Percentiles rank a stretch among this genome's conserved stretches.
Conservation (phyloP, 306 rosid genomes). For the Pyrus betulifolia region DNA sequence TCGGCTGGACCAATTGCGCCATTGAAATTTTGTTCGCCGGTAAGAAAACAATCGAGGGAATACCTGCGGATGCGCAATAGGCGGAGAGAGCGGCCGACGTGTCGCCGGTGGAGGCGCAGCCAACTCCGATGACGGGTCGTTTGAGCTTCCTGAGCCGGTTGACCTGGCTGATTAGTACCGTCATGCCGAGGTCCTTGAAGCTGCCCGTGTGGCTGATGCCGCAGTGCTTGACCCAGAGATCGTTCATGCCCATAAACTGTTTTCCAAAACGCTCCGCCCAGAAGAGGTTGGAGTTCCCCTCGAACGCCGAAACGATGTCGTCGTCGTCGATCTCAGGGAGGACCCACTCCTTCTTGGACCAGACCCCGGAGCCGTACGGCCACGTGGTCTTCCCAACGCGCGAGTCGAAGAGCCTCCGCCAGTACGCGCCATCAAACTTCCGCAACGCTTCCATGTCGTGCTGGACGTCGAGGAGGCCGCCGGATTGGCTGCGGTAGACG, state of each 20-base stretch:
- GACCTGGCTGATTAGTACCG: conserved; percentile 74
- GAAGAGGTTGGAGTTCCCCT: conserved; percentile 74
- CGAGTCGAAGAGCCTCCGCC: conserved; percentile 70
- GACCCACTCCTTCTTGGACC: conserved; percentile 94
- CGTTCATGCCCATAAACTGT: conserved; percentile 69
- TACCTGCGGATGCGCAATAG: conserved; percentile 69
- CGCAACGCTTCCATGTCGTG: conserved; percentile 60
- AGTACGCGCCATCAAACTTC: conserved; percentile 62
- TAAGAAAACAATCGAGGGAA: conserved; percentile 77
- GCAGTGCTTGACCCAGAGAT: conserved; percentile 80
- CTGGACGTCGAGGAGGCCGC: conserved; percentile 67
- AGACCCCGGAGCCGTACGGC: conserved; percentile 91
- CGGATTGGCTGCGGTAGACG: conserved; percentile 80
- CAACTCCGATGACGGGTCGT: conserved; percentile 64
- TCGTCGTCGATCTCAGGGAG: conserved; percentile 67
- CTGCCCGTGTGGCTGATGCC: conserved; percentile 76
- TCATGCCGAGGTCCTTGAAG: conserved; percentile 82
- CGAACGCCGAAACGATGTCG: conserved; percentile 67
- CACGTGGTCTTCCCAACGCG: conserved; percentile 84
- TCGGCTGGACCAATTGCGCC: conserved; percentile 75
- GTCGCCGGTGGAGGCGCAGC: conserved; percentile 80
- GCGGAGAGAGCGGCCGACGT: conserved; percentile 80
- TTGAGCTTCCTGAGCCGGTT: conserved; percentile 52
- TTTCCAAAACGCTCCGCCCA: conserved; percentile 89
- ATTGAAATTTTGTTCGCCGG: conserved; percentile 76